Evolutionary conservation across 2,329 filamentous ascomycete species (phyloP).

Genomic region (Didymella pinodella): DNA sequence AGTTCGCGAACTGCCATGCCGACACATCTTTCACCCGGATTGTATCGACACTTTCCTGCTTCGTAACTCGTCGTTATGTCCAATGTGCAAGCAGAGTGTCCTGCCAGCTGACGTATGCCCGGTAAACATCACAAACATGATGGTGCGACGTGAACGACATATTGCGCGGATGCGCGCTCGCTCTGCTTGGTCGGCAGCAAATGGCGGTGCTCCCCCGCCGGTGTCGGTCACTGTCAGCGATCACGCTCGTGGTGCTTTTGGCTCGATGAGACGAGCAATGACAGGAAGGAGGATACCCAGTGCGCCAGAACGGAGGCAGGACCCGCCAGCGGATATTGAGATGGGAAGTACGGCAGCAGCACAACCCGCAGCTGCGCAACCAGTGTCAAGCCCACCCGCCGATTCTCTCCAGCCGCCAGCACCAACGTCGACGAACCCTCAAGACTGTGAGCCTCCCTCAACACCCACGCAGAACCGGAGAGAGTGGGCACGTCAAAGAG

Average conservation of each 20-base stretch:
- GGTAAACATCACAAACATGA: conserved; percentile 71
- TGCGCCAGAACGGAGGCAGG: conserved; percentile 34
- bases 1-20: conserved; percentile 86
- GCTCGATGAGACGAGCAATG: conserved; percentile 36
- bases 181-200: conserved; percentile 19
- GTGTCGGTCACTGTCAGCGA: conserved; percentile 4
- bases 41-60: conserved; percentile 88
- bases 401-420: background rate
- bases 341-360: conserved; percentile 28
- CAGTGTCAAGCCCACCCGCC: background rate
- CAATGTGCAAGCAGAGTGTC: conserved; percentile 86
- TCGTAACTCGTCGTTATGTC: conserved; percentile 83
- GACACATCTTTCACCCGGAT: conserved; percentile 90
- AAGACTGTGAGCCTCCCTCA: conserved; percentile 7
- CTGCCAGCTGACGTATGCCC: conserved; percentile 70
- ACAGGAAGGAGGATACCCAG: conserved; percentile 44
- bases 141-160: conserved; percentile 82
- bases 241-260: conserved; percentile 23
- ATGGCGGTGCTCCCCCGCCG: conserved; percentile 1
- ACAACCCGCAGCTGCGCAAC: background rate
- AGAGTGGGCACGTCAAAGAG: conserved; percentile 57
- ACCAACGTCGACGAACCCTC: background rate
- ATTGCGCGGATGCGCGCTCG: conserved; percentile 68
- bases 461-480: conserved; percentile 42
- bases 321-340: conserved; percentile 40